A percentile compares a stretch with the other conserved stretches of the same genome.
Conservation (phyloP, 257 asterid genomes). For the Solanum paucissectum region DNA sequence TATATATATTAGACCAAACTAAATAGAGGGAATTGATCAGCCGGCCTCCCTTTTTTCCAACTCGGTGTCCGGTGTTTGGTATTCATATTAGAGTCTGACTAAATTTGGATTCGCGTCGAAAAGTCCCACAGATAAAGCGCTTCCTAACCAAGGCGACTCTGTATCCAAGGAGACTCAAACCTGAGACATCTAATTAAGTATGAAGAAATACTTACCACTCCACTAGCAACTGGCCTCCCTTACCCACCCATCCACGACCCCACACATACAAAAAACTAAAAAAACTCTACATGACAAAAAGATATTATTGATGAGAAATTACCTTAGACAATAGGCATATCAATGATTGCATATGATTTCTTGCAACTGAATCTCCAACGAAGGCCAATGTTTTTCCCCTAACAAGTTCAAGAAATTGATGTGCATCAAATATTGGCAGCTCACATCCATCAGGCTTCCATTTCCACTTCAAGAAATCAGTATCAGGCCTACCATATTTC, state of each 20-base stretch:
- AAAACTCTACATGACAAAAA: background rate
- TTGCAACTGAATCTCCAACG: constrained; percentile 68
- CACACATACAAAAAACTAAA: too few species aligned
- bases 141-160: too few species aligned
- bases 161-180: too few species aligned
- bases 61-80: too few species aligned
- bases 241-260: background rate
- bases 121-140: too few species aligned
- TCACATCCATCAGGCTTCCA: constrained; percentile 73
- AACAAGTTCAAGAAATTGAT: constrained; percentile 28
- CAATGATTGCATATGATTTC: constrained; percentile 76
- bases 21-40: background rate
- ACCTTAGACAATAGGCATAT: constrained; percentile 73
- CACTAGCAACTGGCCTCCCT: background rate
- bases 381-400: constrained; percentile 52
- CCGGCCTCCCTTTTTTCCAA: background rate
- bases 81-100: too few species aligned
- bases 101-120: too few species aligned
- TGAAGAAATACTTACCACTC: background rate
- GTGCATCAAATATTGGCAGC: constrained; percentile 42
- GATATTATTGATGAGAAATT: background rate
- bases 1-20: background rate
- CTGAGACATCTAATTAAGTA: too few species aligned
- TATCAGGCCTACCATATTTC: constrained; percentile 61
- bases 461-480: constrained; percentile 45